Conservation (phyloP, 2,329 filamentous ascomycete genomes). For the Sclerotinia spermophila region DNA sequence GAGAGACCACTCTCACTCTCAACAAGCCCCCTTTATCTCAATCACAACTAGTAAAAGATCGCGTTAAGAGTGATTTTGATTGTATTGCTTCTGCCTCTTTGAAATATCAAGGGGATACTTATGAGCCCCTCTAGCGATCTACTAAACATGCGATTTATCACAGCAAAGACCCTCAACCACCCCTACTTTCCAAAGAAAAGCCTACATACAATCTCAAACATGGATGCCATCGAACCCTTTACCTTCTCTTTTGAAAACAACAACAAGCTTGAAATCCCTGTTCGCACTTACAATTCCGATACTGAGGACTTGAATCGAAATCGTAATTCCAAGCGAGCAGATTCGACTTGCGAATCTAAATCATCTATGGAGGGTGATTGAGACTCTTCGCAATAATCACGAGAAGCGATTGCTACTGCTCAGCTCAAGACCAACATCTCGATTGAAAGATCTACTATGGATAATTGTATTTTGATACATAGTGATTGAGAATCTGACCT, state of each 20-base stretch:
- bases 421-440: too few relatives aligned
- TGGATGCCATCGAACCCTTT: background rate
- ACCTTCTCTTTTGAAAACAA: background rate
- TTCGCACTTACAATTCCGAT: background rate
- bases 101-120: background rate
- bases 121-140: too few relatives aligned
- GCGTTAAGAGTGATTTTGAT: too few relatives aligned
- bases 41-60: background rate
- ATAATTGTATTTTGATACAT: too few relatives aligned
- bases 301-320: background rate
- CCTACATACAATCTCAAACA: fast-evolving
- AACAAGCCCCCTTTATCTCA: too few relatives aligned
- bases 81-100: background rate
- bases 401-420: too few relatives aligned
- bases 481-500: background rate
- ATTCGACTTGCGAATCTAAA: background rate
- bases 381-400: too few relatives aligned
- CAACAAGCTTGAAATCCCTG: fast-evolving
- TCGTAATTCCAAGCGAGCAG: background rate
- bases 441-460: too few relatives aligned
- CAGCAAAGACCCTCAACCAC: fast-evolving
- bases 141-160: background rate
- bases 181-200: background rate
- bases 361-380: too few relatives aligned
- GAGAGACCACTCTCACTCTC: background rate